Conservation (phyloP, 176 grass and related monocot species). For the Dactylis glomerata region DNA sequence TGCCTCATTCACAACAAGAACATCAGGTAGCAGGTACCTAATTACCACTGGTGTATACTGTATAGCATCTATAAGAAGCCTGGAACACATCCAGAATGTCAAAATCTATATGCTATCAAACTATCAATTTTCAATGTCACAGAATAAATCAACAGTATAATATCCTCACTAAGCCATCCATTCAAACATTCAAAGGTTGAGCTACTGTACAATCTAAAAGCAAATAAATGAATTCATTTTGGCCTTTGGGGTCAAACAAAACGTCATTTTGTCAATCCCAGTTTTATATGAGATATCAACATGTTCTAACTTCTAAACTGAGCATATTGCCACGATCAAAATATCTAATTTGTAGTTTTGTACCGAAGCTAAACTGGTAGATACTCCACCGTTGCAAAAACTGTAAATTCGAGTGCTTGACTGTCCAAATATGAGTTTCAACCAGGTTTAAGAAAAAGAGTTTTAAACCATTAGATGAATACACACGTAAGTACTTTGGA, state of each 20-base stretch:
- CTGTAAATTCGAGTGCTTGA: not conserved
- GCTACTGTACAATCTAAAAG: not conserved
- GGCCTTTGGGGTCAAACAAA: not conserved
- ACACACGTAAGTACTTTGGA: not conserved
- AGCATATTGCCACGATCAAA: not conserved
- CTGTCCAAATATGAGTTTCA: not conserved
- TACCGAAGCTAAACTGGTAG: not conserved
- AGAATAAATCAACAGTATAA: not conserved
- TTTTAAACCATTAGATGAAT: too few species aligned
- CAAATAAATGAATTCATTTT: not conserved
- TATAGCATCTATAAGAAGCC: constrained; percentile 14
- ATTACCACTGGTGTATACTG: not conserved
- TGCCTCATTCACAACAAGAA: constrained; percentile 9
- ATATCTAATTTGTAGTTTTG: not conserved
- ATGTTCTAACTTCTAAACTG: not conserved
- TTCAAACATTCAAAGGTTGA: not conserved
- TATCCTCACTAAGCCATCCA: not conserved
- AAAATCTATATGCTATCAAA: not conserved
- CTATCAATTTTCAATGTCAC: not conserved
- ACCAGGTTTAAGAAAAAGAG: too few species aligned
- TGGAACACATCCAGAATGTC: not conserved
- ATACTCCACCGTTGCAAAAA: not conserved
- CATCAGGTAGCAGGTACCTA: constrained; percentile 7
- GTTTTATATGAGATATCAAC: not conserved
- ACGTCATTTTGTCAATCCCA: not conserved